A percentile compares a stretch with the other conserved stretches of the same genome.
Evolutionary conservation across 2,329 filamentous ascomycete genomes (phyloP).

Genomic region (Aspergillus sp.): DNA sequence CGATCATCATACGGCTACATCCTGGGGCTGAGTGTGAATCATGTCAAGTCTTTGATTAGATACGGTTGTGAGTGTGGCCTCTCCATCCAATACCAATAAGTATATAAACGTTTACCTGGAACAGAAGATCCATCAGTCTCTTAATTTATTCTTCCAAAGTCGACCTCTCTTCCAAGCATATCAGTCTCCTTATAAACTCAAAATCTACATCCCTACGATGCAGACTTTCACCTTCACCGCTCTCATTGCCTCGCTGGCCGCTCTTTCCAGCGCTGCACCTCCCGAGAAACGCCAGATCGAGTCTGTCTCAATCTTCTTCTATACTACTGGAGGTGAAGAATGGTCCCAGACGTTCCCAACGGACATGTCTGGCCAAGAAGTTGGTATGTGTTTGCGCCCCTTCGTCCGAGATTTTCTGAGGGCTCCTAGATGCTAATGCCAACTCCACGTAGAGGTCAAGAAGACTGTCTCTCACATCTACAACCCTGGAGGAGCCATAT

Average conservation of each 20-base stretch:
- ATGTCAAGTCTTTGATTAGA: no score
- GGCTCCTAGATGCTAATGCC: not conserved
- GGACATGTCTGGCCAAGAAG: not conserved
- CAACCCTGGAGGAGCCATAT: slow-evolving; percentile 7
- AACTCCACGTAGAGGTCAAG: not conserved
- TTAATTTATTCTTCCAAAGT: not conserved
- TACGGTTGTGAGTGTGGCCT: no score
- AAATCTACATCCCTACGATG: no score
- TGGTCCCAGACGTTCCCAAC: slow-evolving; percentile 3
- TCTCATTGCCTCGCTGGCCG: not conserved
- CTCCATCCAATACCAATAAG: not conserved
- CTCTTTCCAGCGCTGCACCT: not conserved
- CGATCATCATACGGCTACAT: not conserved
- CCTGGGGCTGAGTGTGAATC: not conserved
- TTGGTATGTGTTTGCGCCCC: not conserved
- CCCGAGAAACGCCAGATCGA: slow-evolving; percentile 5
- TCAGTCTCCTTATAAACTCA: no score
- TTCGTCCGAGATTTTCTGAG: no score
- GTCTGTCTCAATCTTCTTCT: not conserved
- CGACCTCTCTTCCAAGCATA: not conserved
- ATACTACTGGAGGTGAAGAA: not conserved
- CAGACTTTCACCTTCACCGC: not conserved
- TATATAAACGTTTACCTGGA: not conserved
- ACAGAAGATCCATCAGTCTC: no score
- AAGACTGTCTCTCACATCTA: not conserved